A percentile compares a stretch with the other conserved stretches of the same genome.
phyloP scores from a whole-genome alignment of 768 basidiomycete genomes.

The Boletus tylopilopsis region DNA sequence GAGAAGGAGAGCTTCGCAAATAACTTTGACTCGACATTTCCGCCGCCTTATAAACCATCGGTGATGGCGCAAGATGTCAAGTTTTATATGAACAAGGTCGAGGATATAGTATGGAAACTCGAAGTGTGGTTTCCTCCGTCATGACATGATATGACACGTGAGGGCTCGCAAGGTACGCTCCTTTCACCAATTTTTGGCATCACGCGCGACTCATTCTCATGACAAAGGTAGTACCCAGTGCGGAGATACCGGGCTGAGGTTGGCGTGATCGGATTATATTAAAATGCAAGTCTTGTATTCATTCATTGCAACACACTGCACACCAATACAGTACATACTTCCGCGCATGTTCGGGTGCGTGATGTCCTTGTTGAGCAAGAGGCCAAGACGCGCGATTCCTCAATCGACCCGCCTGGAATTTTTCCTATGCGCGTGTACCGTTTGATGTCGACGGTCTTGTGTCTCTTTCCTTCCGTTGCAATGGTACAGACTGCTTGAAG shows the following conservation, averaged over 20 bases:
- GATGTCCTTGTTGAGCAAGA: constrained; percentile 99
- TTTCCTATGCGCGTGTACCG: constrained; percentile 97
- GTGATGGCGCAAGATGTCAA: constrained; percentile 17
- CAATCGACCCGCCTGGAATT: constrained; percentile 96
- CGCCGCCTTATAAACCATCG: constrained; percentile 9
- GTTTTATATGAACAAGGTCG: constrained; percentile 24
- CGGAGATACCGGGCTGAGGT: too few species aligned
- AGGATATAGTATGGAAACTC: constrained; percentile 23
- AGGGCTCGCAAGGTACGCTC: too few species aligned
- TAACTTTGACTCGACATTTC: constrained; percentile 27
- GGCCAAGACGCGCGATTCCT: constrained; percentile 83
- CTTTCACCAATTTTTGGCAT: too few species aligned
- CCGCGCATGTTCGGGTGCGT: constrained; percentile 96
- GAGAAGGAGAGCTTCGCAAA: constrained; percentile 13
- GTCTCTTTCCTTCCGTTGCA: constrained; percentile 65
- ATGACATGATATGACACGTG: too few species aligned
- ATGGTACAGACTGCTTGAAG: constrained; percentile 91
- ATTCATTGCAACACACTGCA: too few species aligned
- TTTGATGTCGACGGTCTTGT: constrained; percentile 95
- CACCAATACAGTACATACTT: too few species aligned
- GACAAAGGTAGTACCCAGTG: too few species aligned
- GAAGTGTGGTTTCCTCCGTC: constrained; percentile 23
- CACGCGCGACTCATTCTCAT: too few species aligned
- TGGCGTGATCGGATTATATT: too few species aligned
- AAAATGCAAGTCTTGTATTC: too few species aligned